Conservation (phyloP, 2,329 filamentous ascomycete species). For the Penicillium sp. region DNA sequence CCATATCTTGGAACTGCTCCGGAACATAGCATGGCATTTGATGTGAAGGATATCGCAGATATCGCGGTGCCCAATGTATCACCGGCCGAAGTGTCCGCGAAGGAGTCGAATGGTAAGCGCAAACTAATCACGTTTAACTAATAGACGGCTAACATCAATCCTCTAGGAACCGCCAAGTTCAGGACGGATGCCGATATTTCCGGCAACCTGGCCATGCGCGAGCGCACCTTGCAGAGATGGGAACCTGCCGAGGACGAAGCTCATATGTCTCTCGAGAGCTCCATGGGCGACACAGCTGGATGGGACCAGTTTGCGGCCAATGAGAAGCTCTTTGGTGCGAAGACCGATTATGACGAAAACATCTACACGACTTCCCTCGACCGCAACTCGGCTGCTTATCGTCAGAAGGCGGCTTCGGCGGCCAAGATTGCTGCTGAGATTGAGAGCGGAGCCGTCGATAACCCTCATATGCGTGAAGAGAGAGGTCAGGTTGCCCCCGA, state of each 20-base stretch:
- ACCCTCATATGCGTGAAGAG: slow-evolving; percentile 88
- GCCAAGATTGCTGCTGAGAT: slow-evolving; percentile 89
- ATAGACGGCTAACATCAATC: not conserved
- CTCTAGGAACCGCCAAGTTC: slow-evolving; percentile 70
- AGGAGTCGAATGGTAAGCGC: slow-evolving; percentile 61
- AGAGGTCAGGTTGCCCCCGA: slow-evolving; percentile 70
- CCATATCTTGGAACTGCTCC: slow-evolving; percentile 49
- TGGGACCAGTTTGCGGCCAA: slow-evolving; percentile 98
- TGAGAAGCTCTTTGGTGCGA: slow-evolving; percentile 82
- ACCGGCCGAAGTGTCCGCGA: slow-evolving; percentile 55
- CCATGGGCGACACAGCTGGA: slow-evolving; percentile 46
- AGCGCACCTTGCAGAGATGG: slow-evolving; percentile 82
- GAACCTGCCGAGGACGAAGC: slow-evolving; percentile 67
- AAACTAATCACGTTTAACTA: not conserved
- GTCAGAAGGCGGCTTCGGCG: slow-evolving; percentile 75
- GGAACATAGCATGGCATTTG: slow-evolving; percentile 62
- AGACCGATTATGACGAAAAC: slow-evolving; percentile 90
- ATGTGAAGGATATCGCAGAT: slow-evolving; percentile 64
- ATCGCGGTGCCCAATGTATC: slow-evolving; percentile 59
- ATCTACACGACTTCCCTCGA: slow-evolving; percentile 93
- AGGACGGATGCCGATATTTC: slow-evolving; percentile 90
- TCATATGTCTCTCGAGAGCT: slow-evolving; percentile 73
- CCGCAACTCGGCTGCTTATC: slow-evolving; percentile 79
- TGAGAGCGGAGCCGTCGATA: slow-evolving; percentile 72
- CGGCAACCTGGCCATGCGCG: slow-evolving; percentile 68